These are phyloP conservation scores for Amauroascus niger DNA, from an alignment of 2,329 filamentous ascomycete species.

Conservation along the genomic window DNA sequence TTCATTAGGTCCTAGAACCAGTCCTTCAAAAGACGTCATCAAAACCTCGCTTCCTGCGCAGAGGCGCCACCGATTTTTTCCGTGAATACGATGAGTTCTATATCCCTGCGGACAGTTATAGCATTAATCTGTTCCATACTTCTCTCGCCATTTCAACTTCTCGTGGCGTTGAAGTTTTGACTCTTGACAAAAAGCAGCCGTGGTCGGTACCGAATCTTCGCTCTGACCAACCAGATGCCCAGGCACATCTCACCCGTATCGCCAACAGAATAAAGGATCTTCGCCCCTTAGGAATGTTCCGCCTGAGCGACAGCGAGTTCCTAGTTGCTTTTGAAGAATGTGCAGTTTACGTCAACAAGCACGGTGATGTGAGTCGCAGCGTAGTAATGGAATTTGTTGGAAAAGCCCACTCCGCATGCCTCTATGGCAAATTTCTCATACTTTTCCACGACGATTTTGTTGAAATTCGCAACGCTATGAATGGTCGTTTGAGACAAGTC, in stretches of 20 bases:
- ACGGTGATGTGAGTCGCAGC: constrained; percentile 85
- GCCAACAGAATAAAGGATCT: constrained; percentile 73
- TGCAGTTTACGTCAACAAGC: constrained; percentile 95
- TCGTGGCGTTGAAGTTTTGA: constrained; percentile 90
- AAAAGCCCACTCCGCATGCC: constrained; percentile 72
- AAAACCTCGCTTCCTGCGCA: constrained; percentile 58
- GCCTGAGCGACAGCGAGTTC: constrained; percentile 84
- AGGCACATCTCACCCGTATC: constrained; percentile 66
- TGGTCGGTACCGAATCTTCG: constrained; percentile 81
- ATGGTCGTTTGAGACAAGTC: constrained; percentile 84
- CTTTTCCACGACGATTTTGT: constrained; percentile 95
- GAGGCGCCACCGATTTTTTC: constrained; percentile 84
- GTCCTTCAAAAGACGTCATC: constrained; percentile 88
- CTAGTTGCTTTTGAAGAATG: constrained; percentile 90
- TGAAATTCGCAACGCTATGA: constrained; percentile 92
- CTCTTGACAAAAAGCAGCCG: constrained; percentile 91
- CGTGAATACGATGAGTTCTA: constrained; percentile 98
- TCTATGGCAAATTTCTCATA: constrained; percentile 84
- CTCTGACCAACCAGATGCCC: constrained; percentile 49
- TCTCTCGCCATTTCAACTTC: constrained; percentile 85
- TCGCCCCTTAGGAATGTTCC: constrained; percentile 89
- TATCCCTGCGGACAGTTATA: constrained; percentile 88
- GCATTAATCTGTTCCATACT: constrained; percentile 90
- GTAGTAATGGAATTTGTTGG: constrained; percentile 99
- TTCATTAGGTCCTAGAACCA: constrained; percentile 70